A percentile compares a stretch with the other conserved stretches of the same genome.
Conservation (phyloP, 192 early-diverging fungal genomes). For the Coemansia sp. region DNA sequence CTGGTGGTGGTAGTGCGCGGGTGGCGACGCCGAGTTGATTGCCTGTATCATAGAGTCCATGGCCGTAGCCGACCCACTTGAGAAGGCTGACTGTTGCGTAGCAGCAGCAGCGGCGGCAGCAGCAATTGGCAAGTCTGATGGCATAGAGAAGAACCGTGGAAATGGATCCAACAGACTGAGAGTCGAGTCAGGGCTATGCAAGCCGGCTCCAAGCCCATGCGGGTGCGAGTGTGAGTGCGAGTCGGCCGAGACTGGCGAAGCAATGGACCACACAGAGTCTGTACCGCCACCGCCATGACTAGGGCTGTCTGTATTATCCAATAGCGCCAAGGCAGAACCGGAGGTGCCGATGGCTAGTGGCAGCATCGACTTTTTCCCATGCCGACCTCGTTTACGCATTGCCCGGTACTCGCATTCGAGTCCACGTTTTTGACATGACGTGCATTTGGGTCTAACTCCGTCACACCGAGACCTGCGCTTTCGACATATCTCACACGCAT, state of each 20-base stretch:
- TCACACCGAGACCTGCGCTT: conserved; percentile 50
- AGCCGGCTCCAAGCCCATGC: not conserved
- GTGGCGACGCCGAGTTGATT: conserved; percentile 12
- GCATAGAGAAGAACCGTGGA: conserved; percentile 41
- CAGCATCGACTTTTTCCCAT: conserved; percentile 29
- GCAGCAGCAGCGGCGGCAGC: conserved; percentile 1
- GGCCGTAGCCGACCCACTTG: not conserved
- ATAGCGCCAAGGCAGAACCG: not conserved
- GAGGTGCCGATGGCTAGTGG: not conserved
- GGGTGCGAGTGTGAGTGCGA: conserved; percentile 4
- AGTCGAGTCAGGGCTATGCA: conserved; percentile 10
- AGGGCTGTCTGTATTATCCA: not conserved
- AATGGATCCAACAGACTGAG: conserved; percentile 27
- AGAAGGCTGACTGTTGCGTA: conserved; percentile 5
- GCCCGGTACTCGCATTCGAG: conserved; percentile 51
- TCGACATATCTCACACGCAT: conserved; percentile 54
- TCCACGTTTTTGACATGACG: conserved; percentile 41
- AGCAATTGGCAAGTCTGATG: conserved; percentile 11
- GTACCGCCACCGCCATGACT: not conserved
- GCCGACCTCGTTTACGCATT: conserved; percentile 55
- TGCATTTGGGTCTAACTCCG: conserved; percentile 41
- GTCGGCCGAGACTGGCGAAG: conserved; percentile 10
- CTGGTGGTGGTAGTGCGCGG: not conserved
- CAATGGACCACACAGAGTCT: conserved; percentile 26
- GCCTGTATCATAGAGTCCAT: conserved; percentile 11